Percentiles rank a stretch among this genome's conserved stretches.
Evolutionary conservation across 495 filamentous ascomycete genomes (phyloP).

Genomic region (Podospora appendiculata): DNA sequence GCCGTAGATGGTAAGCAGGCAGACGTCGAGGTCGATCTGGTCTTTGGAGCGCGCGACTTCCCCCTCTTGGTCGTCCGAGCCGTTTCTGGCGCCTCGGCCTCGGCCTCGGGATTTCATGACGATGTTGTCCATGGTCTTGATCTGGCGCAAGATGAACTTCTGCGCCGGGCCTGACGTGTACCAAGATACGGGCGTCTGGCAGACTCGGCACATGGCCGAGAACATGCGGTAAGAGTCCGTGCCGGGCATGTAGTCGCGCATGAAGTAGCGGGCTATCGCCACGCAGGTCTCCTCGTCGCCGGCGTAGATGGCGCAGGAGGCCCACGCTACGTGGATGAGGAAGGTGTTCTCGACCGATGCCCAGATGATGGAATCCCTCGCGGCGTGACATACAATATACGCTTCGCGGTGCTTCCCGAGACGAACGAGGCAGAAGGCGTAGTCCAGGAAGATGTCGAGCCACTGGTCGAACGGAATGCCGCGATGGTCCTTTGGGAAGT

Average conservation of each 20-base stretch:
- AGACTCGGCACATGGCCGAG: constrained; percentile 59
- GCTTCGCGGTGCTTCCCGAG: constrained; percentile 49
- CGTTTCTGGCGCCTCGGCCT: not conserved
- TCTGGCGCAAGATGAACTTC: constrained; percentile 82
- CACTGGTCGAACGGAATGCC: constrained; percentile 73
- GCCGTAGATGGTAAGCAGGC: constrained; percentile 77
- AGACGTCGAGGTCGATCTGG: constrained; percentile 42
- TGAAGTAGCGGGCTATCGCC: constrained; percentile 68
- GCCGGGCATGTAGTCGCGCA: constrained; percentile 75
- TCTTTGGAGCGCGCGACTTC: constrained; percentile 17
- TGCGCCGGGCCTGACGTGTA: constrained; percentile 57
- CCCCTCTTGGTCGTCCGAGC: not conserved
- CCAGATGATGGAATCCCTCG: constrained; percentile 71
- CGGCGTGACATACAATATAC: constrained; percentile 68
- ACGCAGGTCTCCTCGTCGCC: constrained; percentile 73
- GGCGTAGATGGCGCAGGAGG: constrained; percentile 71
- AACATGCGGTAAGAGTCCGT: constrained; percentile 82
- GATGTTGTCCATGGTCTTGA: constrained; percentile 75
- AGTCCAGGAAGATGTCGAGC: constrained; percentile 87
- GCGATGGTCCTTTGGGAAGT: constrained; percentile 55
- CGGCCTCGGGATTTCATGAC: constrained; percentile 9
- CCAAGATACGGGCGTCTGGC: constrained; percentile 49
- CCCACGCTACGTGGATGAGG: constrained; percentile 72
- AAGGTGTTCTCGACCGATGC: constrained; percentile 59
- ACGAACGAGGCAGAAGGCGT: constrained; percentile 65